Base-by-base conservation (phyloP, 148 eudicot genomes). In the Polygonum maritimum region DNA sequence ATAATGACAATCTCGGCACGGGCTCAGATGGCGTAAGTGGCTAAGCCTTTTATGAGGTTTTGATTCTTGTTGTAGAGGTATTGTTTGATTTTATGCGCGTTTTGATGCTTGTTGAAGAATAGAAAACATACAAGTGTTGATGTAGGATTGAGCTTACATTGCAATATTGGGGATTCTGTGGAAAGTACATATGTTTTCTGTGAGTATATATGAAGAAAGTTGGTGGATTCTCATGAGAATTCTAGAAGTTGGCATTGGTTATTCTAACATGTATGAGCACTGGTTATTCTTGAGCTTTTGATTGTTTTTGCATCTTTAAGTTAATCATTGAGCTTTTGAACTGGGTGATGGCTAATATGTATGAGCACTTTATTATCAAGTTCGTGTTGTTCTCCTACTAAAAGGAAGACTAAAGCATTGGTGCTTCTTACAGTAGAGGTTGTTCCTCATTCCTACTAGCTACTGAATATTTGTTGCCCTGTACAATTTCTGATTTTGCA, bases 401-500 rank as follows among this genome's bases (percentile, higher is more conserved):
- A 41, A 38, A 35, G 40, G 33, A 48, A 26, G 36, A 4, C 4
- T 26, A 47, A 26, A 73, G 13, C n/a, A 47, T 44, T 47, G 75
- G 10, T 51, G 16, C 22, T 0, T 44, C 26, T 22, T 22, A 26
- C 55, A 21, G 16, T 49, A 4, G 36, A 12, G 21, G 38, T 67
- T 26, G 36, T 39, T 31, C 5, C 58, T 10, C 55, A 13, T 48
- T 45, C 16, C 35, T 39, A 11, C n/a, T 22, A 12, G n/a, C 5
- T 10, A 31, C 0, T 45, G 33, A 38, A 57, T 5, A 62, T 19
- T 22, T 55, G 47, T 47, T 74, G 12, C 21, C 77, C 31, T 60
- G 58, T 54, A n/a, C 33, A 49, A 26, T 60, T 79, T 81, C 67
- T 74, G 48, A 21, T 78, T 82, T 65, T 67, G 72, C 85, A 87